phyloP scores from a whole-genome alignment of 1,284 basidiomycete genomes.

The Athelia sp. region DNA sequence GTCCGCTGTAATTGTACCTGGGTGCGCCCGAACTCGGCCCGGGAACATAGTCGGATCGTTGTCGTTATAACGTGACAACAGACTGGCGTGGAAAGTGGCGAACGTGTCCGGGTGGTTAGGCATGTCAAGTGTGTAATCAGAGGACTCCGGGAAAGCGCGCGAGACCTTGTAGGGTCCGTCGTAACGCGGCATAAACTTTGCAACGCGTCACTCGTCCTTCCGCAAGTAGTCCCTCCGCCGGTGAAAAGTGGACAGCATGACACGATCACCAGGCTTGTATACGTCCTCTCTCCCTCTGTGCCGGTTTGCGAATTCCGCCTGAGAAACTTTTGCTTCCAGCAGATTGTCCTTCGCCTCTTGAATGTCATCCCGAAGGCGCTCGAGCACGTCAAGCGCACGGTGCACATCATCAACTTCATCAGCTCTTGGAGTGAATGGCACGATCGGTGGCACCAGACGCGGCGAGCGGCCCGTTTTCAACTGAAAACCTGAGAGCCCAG shows the following conservation, averaged over 20 bases:
- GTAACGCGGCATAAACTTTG: slow-evolving; percentile 17
- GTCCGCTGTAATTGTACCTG: slow-evolving; percentile 9
- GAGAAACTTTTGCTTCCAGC: slow-evolving; percentile 9
- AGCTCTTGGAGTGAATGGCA: not conserved
- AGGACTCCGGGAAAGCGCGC: slow-evolving; percentile 7
- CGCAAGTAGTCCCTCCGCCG: slow-evolving; percentile 11
- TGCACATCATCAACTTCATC: not conserved
- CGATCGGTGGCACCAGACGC: slow-evolving; percentile 10
- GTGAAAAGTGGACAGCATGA: slow-evolving; percentile 9
- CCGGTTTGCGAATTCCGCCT: slow-evolving; percentile 11
- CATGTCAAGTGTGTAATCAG: slow-evolving; percentile 11
- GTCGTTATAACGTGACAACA: slow-evolving; percentile 8
- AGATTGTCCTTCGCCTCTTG: slow-evolving; percentile 12
- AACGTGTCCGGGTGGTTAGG: not conserved
- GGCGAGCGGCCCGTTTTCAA: slow-evolving; percentile 11
- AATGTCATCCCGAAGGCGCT: slow-evolving; percentile 2
- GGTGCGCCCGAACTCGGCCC: not conserved
- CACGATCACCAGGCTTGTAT: slow-evolving; percentile 6
- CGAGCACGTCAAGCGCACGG: not conserved
- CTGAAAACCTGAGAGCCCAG: slow-evolving; percentile 24
- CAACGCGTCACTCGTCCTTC: slow-evolving; percentile 6
- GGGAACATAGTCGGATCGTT: slow-evolving; percentile 11
- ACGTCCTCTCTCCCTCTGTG: slow-evolving; percentile 3
- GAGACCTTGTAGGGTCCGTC: slow-evolving; percentile 14
- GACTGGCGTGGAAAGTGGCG: slow-evolving; percentile 3